Evolutionary conservation across 768 basidiomycete species (phyloP).

Genomic region (Leucosporidium scottii): DNA sequence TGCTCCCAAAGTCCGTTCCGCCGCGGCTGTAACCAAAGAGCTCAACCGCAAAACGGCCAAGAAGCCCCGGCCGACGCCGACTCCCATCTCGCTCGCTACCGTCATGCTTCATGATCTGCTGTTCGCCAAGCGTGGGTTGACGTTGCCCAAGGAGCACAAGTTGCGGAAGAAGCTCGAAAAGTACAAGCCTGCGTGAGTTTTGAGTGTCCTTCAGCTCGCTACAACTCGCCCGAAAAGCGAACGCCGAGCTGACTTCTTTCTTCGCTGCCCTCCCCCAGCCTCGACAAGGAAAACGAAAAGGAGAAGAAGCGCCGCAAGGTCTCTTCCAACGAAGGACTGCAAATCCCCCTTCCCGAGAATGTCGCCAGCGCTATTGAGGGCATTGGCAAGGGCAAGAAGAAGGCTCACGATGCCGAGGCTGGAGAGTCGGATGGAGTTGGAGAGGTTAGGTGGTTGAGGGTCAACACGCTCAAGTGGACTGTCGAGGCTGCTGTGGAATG

Average conservation of each 20-base stretch:
- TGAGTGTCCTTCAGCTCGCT: background rate
- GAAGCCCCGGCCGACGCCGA: conserved; percentile 57
- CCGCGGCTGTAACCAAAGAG: conserved; percentile 62
- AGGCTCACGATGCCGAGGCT: conserved; percentile 20
- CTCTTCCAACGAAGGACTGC: conserved; percentile 54
- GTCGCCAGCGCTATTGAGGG: conserved; percentile 25
- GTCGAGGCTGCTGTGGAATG: conserved; percentile 56
- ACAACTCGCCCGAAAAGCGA: too few species aligned
- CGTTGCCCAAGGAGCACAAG: conserved; percentile 86
- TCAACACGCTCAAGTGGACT: conserved; percentile 67
- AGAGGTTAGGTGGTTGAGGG: conserved; percentile 62
- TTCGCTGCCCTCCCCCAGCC: background rate
- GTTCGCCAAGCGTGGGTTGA: conserved; percentile 70
- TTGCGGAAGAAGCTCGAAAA: conserved; percentile 77
- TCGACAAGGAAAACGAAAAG: conserved; percentile 34
- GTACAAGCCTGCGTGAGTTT: conserved; percentile 38
- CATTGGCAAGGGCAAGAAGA: conserved; percentile 34
- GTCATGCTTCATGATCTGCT: conserved; percentile 88
- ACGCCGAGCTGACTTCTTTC: background rate
- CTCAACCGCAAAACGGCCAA: conserved; percentile 45
- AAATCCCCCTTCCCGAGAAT: conserved; percentile 28
- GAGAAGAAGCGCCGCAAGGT: conserved; percentile 52
- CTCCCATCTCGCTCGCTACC: conserved; percentile 60
- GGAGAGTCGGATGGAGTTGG: conserved; percentile 26
- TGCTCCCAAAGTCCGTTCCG: conserved; percentile 34